Evolutionary conservation across 1,139 yeast genomes (phyloP).

Genomic region (Lodderomyces elongisporus): DNA sequence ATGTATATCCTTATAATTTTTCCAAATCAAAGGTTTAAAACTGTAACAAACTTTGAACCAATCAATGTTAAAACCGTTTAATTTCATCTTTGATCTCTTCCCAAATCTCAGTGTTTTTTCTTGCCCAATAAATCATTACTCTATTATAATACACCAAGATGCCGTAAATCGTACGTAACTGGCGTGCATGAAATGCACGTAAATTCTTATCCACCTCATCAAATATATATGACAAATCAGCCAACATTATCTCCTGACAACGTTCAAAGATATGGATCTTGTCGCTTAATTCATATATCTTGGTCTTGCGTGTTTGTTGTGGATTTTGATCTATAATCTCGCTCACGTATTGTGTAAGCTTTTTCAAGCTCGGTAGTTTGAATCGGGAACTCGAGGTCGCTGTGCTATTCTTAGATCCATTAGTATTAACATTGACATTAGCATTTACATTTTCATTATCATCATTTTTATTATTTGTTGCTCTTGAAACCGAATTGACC

Average conservation of each 20-base stretch:
- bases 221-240: slow-evolving; percentile 51
- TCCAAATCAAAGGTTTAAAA: not conserved
- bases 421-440: slow-evolving; percentile 4
- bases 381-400: slow-evolving; percentile 7
- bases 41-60: not conserved
- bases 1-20: no score
- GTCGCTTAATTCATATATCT: slow-evolving; percentile 45
- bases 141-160: slow-evolving; percentile 50
- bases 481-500: not conserved
- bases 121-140: slow-evolving; percentile 64
- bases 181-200: slow-evolving; percentile 45
- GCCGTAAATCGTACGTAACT: slow-evolving; percentile 40
- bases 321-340: slow-evolving; percentile 72
- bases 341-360: slow-evolving; percentile 58
- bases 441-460: not conserved
- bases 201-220: slow-evolving; percentile 48
- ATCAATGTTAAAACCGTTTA: not conserved
- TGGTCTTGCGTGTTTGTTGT: slow-evolving; percentile 56
- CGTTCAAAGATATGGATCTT: slow-evolving; percentile 52
- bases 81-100: slow-evolving; percentile 55
- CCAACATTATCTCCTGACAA: slow-evolving; percentile 54
- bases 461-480: slow-evolving; percentile 1
- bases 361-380: slow-evolving; percentile 32
- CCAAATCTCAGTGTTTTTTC: slow-evolving; percentile 68
- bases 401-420: not conserved